Percentiles rank a stretch among this genome's conserved stretches.
Conservation (phyloP, 768 basidiomycete genomes). For the Mycena rebaudengoi region DNA sequence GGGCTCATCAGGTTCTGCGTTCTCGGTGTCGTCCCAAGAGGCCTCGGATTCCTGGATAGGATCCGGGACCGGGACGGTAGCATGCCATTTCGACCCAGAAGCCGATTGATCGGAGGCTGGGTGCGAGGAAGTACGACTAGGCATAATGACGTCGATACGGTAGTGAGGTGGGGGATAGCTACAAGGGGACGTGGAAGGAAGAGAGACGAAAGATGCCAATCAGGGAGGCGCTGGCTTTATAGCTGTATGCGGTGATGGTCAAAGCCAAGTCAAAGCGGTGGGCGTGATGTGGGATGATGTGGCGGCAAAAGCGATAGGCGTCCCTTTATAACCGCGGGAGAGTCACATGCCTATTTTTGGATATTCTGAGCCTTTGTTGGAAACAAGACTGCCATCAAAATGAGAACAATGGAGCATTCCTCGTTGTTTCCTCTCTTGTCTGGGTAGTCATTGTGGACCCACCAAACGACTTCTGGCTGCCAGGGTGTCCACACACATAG, state of each 20-base stretch:
- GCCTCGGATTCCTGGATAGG: slow-evolving; percentile 1
- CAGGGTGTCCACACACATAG: too few species aligned
- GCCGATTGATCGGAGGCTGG: slow-evolving; percentile 5
- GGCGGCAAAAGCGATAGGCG: background rate
- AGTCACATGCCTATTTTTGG: slow-evolving; percentile 21
- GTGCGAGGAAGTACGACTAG: slow-evolving; percentile 13
- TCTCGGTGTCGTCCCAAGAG: slow-evolving; percentile 12
- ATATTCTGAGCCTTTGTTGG: slow-evolving; percentile 12
- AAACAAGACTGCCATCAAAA: slow-evolving; percentile 12
- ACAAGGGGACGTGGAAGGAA: background rate
- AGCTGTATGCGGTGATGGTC: slow-evolving; percentile 12
- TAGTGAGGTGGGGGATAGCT: background rate
- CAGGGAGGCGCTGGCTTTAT: slow-evolving; percentile 24
- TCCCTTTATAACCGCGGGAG: slow-evolving; percentile 18
- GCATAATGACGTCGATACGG: slow-evolving; percentile 20
- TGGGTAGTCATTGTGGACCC: too few species aligned
- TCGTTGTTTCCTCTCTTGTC: too few species aligned
- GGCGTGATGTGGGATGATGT: slow-evolving; percentile 18
- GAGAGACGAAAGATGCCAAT: background rate
- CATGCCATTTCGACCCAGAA: slow-evolving; percentile 13
- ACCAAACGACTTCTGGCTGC: too few species aligned
- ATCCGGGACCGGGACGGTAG: background rate
- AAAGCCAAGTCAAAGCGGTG: slow-evolving; percentile 5
- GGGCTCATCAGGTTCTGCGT: background rate
- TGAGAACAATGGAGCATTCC: slow-evolving; percentile 18